Evolutionary conservation across 176 grass and related monocot species (phyloP).

Genomic region (Oryza glaberrima): DNA sequence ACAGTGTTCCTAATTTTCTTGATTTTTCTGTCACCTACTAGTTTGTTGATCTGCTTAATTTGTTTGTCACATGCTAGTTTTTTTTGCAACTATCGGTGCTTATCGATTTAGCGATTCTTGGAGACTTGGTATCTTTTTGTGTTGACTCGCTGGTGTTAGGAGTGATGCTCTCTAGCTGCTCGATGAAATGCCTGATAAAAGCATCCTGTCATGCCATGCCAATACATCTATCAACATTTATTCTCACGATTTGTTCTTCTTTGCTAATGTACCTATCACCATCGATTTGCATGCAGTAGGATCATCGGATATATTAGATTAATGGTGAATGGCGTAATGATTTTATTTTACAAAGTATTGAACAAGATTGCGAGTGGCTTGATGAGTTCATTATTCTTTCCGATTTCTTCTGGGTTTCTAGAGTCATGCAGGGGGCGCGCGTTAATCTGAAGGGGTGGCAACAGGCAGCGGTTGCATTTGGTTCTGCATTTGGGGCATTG

Average conservation of each 20-base stretch:
- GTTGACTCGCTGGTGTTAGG: neutral
- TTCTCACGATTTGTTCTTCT: neutral
- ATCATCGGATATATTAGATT: neutral
- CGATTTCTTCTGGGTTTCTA: neutral
- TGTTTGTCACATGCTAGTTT: too few species aligned
- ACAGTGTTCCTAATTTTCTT: too few species aligned
- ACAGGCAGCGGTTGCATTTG: constrained; percentile 82
- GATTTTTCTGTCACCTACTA: too few species aligned
- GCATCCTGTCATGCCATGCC: neutral
- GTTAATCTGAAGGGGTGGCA: constrained; percentile 90
- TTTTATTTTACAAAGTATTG: neutral
- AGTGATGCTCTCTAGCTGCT: neutral
- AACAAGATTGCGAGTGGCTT: neutral
- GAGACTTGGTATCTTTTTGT: neutral
- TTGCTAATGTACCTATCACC: neutral
- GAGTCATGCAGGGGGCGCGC: constrained; percentile 63
- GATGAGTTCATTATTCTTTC: neutral
- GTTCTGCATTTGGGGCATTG: constrained; percentile 73
- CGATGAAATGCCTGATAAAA: constrained; percentile 29
- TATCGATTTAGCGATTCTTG: too few species aligned
- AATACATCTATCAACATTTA: neutral
- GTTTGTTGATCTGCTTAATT: too few species aligned
- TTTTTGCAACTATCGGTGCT: too few species aligned
- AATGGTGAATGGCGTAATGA: neutral
- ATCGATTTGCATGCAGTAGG: neutral